Base-by-base conservation (phyloP, 2,329 filamentous ascomycete genomes). In the Penicillium crustosum region DNA sequence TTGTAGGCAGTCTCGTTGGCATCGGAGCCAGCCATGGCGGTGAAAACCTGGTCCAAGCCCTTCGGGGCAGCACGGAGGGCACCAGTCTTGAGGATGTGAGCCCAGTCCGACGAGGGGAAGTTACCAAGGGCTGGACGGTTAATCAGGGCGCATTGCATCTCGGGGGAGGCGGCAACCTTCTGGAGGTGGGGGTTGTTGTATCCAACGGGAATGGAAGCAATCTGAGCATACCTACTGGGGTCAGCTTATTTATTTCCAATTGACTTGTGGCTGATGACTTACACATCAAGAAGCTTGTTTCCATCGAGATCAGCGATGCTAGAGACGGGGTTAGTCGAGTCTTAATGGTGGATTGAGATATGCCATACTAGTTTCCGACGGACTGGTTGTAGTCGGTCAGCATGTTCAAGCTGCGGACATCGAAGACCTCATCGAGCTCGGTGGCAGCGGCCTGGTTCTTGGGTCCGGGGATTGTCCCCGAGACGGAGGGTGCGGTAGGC, bases 1-100 rank as follows among this genome's bases (percentile, higher is more conserved):
- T 96, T 96, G 85, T 91, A 96, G 43, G 93, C 93, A 35, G 90
- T 89, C 80, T 96, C 93, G 79, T 96, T 96, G 77, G 92, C 92
- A 70, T 96, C 92, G 21, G 91, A 95, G 61, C 92, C 92, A 53
- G 91, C 86, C 81, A 91, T 89, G 64, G 89, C 91, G 19, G 92
- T 96, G 79, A 96, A 96, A 67, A 96, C 91, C 76, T 96, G 90
- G 81, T 92, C 79, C 62, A 93, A 79, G 35, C 55, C 55, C 55
- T 57, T 57, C 59, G 92, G 93, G 0, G 92, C 91, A 49, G 90
- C 91, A 69, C 85, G 87, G 66, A 97, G 86, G 61, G 95, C 86
- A 67, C 92, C 91, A 35, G 42, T 53, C 55, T 89, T 86, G 68
- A 96, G 85, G 62, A 94, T 85, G 33, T 88, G 78, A 55, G 88